phyloP scores from a whole-genome alignment of 805 yeast species.

The Ogataea paraovalis region DNA sequence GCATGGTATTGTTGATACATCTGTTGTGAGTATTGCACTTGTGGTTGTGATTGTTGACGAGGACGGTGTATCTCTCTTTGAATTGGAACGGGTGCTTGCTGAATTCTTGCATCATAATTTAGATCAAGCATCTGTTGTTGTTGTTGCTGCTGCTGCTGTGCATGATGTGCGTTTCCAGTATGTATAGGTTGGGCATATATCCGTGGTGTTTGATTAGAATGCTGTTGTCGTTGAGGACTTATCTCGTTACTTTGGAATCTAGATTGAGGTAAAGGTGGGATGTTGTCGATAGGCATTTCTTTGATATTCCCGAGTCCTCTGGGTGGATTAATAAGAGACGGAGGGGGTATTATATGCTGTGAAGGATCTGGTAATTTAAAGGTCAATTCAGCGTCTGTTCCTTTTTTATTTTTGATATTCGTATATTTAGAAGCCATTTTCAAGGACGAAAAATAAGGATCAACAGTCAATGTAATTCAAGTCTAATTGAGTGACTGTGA shows the following conservation, averaged over 20 bases:
- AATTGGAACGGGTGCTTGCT: not conserved
- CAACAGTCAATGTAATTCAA: no score
- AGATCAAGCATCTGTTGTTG: conserved; percentile 4
- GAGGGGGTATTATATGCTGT: not conserved
- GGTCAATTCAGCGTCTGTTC: conserved; percentile 3
- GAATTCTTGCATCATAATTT: not conserved
- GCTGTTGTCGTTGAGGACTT: conserved; percentile 4
- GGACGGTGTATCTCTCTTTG: not conserved
- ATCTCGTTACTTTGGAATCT: conserved; percentile 6
- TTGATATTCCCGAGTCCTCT: not conserved
- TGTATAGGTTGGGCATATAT: not conserved
- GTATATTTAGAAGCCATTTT: conserved; percentile 5
- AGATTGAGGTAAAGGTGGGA: conserved; percentile 22
- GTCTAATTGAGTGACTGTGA: no score
- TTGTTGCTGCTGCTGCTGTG: conserved; percentile 5
- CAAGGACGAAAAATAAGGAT: not conserved
- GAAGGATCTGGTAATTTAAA: conserved; percentile 6
- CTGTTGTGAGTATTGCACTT: not conserved
- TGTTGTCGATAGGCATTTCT: conserved; percentile 9
- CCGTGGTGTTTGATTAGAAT: not conserved
- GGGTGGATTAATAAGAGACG: not conserved
- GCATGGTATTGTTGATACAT: not conserved
- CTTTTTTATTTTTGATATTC: conserved; percentile 2
- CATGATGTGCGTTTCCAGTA: not conserved
- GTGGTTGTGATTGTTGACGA: not conserved